phyloP scores from a whole-genome alignment of 148 eudicot genomes.

The Polygonum aviculare region DNA sequence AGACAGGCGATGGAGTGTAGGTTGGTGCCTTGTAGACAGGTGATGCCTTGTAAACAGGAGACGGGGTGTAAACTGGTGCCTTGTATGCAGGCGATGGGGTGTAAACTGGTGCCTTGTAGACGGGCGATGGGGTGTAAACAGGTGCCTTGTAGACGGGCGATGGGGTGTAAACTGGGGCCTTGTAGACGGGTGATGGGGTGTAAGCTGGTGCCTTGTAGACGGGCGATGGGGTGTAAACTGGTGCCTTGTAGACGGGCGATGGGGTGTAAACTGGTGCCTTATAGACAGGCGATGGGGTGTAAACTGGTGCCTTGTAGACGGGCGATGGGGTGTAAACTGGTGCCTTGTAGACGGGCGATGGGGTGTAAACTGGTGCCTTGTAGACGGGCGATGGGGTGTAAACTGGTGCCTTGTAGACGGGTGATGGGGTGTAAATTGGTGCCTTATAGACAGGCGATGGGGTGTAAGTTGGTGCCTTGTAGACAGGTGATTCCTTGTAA shows the following conservation, averaged over 20 bases:
- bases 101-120: background rate
- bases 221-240: too few relatives aligned
- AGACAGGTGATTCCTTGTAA: background rate
- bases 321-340: background rate
- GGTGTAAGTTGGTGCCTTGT: background rate
- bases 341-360: background rate
- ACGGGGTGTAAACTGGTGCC: background rate
- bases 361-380: background rate
- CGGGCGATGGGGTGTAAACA: background rate
- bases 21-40: background rate
- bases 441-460: background rate
- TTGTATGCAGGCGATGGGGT: background rate
- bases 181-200: too few relatives aligned
- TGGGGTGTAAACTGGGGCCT: background rate
- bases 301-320: background rate
- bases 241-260: too few relatives aligned
- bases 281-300: background rate
- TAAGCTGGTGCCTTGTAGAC: too few relatives aligned
- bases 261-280: background rate
- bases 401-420: background rate
- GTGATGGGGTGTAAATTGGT: background rate
- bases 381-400: background rate
- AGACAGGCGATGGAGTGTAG: background rate
- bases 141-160: background rate
- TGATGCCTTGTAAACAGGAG: background rate